Percentiles rank a stretch among this genome's conserved stretches.
Conservation (phyloP, 2,329 filamentous ascomycete species). For the Parascedosporium putredinis region DNA sequence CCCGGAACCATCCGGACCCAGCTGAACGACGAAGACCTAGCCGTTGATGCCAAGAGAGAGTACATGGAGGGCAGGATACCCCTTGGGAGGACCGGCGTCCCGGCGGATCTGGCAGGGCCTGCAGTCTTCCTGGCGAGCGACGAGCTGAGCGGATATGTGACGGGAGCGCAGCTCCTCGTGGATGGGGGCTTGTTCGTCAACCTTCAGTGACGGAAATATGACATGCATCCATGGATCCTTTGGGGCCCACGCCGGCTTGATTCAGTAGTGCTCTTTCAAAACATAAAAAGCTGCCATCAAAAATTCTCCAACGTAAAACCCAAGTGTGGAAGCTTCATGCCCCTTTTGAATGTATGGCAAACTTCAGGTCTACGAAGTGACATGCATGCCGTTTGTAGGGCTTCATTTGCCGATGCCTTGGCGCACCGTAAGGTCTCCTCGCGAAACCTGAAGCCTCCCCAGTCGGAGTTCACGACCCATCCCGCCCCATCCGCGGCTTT, state of each 20-base stretch:
- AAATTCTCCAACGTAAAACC: too few relatives aligned
- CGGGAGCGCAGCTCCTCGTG: conserved; percentile 71
- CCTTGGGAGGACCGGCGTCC: conserved; percentile 60
- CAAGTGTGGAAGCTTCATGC: too few relatives aligned
- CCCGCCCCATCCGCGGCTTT: conserved; percentile 32
- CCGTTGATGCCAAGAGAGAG: conserved; percentile 56
- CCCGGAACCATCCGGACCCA: conserved; percentile 78
- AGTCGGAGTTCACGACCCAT: conserved; percentile 29
- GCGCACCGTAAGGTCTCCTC: not conserved
- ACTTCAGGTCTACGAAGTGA: too few relatives aligned
- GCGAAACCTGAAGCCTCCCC: conserved; percentile 37
- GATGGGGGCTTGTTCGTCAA: conserved; percentile 89
- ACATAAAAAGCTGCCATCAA: too few relatives aligned
- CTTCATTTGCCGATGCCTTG: too few relatives aligned
- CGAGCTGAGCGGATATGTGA: conserved; percentile 70
- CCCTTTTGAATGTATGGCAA: too few relatives aligned
- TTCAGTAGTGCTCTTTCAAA: too few relatives aligned
- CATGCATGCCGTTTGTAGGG: too few relatives aligned
- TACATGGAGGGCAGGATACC: conserved; percentile 81
- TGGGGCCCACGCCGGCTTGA: too few relatives aligned
- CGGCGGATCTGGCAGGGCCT: conserved; percentile 69
- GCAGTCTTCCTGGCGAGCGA: conserved; percentile 77
- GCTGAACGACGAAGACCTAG: conserved; percentile 73
- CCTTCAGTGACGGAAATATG: conserved; percentile 46
- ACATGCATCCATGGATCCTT: too few relatives aligned